These are phyloP conservation scores for Camelina laxa DNA, from an alignment of 345 rosid genomes.

Conservation along the genomic window DNA sequence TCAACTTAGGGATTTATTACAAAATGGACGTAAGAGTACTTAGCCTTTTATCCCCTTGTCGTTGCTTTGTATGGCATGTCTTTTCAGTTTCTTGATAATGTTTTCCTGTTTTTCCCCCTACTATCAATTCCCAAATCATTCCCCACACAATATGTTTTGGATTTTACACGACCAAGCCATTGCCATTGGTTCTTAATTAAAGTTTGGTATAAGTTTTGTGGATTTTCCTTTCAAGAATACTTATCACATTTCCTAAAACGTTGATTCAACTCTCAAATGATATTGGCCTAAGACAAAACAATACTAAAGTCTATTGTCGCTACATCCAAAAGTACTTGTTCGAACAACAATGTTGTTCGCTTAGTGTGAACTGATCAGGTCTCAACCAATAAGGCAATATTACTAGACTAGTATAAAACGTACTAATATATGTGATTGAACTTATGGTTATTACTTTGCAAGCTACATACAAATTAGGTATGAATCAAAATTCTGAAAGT, in stretches of 20 bases:
- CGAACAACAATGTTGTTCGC: conserved; percentile 10
- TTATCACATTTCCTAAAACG: conserved; percentile 8
- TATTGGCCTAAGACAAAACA: conserved; percentile 3
- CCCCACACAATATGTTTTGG: conserved; percentile 24
- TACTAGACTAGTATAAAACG: not conserved
- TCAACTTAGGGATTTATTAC: conserved; percentile 37
- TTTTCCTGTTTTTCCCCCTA: conserved; percentile 13
- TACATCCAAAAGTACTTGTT: not conserved
- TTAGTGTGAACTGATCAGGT: conserved; percentile 12
- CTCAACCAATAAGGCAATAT: not conserved
- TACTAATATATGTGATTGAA: not conserved
- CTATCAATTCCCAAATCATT: conserved; percentile 31
- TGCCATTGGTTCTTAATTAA: conserved; percentile 11
- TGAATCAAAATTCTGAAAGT: conserved; percentile 20
- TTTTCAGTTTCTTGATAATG: conserved; percentile 43
- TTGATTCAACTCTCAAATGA: not conserved
- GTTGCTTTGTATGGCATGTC: conserved; percentile 41
- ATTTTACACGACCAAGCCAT: conserved; percentile 28
- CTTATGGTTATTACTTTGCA: conserved; percentile 21
- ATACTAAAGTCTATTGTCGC: conserved; percentile 18
- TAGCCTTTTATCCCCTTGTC: conserved; percentile 37
- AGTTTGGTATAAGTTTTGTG: not conserved
- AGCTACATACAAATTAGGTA: conserved; percentile 13
- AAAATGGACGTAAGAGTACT: conserved; percentile 29
- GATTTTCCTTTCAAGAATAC: not conserved